These are phyloP conservation scores for Davidsoniella australis DNA, from an alignment of 2,329 filamentous ascomycete genomes.

Conservation along the genomic window DNA sequence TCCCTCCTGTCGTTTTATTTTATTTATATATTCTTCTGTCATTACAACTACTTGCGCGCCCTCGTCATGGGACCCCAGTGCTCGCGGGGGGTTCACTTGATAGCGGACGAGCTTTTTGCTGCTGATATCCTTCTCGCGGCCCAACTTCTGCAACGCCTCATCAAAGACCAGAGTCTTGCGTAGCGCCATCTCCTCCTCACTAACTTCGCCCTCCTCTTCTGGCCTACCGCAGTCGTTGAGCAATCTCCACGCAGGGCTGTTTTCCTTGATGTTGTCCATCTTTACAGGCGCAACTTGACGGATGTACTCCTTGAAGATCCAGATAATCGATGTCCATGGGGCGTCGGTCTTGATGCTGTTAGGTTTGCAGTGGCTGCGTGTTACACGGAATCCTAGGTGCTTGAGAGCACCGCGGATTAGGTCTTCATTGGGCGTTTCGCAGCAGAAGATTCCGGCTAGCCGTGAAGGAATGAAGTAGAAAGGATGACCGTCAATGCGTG, in stretches of 20 bases:
- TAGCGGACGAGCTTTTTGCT: constrained; percentile 64
- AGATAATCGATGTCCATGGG: constrained; percentile 79
- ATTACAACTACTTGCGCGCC: constrained; percentile 24
- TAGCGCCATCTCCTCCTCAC: constrained; percentile 23
- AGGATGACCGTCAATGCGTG: constrained; percentile 53
- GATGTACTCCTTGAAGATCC: constrained; percentile 83
- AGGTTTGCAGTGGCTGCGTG: constrained; percentile 73
- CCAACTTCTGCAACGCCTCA: constrained; percentile 57
- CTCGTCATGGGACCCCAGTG: constrained; percentile 81
- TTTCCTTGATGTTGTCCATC: constrained; percentile 48
- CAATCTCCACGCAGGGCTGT: constrained; percentile 56
- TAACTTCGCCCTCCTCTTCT: constrained; percentile 13
- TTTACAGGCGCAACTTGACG: constrained; percentile 66
- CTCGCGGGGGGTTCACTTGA: constrained; percentile 68
- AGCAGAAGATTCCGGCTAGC: constrained; percentile 62
- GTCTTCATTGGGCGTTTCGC: constrained; percentile 61
- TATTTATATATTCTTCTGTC: not conserved
- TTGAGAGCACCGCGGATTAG: constrained; percentile 66
- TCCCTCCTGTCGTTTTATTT: no score
- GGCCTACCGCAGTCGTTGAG: constrained; percentile 23
- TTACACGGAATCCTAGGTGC: constrained; percentile 64
- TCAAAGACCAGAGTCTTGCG: constrained; percentile 55
- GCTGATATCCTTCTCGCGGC: constrained; percentile 39
- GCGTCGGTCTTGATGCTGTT: constrained; percentile 90
- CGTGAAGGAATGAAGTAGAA: constrained; percentile 73